Base-by-base conservation (phyloP, 2,329 filamentous ascomycete species). In the Keithomyces neogunnii region DNA sequence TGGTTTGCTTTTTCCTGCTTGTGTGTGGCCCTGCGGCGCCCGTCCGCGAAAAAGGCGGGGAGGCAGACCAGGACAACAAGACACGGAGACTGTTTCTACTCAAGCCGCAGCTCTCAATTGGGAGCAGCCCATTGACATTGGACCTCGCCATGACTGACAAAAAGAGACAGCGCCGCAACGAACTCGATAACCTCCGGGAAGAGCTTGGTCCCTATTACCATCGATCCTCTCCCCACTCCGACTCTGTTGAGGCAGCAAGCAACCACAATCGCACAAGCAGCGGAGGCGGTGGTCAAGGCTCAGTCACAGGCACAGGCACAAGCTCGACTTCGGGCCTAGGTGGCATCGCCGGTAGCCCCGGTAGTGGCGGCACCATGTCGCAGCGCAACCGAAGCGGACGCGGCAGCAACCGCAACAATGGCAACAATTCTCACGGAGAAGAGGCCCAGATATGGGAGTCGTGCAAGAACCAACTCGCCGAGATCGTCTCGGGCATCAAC, bases 321-420 rank as follows among this genome's bases (percentile, higher is more conserved):
- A 28, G 7, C 5, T 5, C 39, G n/a, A 42, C 4, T 26, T 13
- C 39, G 39, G 39, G 38, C 43, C 35, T 11, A 30, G 29, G 40
- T 26, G 45, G 38, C 36, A 39, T 28, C 9, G 43, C 48, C 3
- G 52, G 44, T 35, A 51, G 42, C 28, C 45, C 47, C 11, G 30
- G 39, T 29, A 48, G 48, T 39, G 42, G 19, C 19, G 19, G 8
- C 48, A 50, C 58, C 50, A 74, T 73, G 70, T 72, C 71, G 43
- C 71, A 73, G 59, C 66, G 71, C 54, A 72, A 71, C 54, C 69
- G 72, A 50, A 72, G 70, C 58, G 69, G 69, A 48, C 71, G 71
- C 55, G 70, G 69, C 39, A 70, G 69, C 40, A 70, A 70, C 60
- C 68, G 71, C 42, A 73, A 71, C 61, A 73, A 70, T 46, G 69